A percentile compares a stretch with the other conserved stretches of the same genome.
Evolutionary conservation across 495 filamentous ascomycete species (phyloP).

Genomic region (Penicillium waksmanii): DNA sequence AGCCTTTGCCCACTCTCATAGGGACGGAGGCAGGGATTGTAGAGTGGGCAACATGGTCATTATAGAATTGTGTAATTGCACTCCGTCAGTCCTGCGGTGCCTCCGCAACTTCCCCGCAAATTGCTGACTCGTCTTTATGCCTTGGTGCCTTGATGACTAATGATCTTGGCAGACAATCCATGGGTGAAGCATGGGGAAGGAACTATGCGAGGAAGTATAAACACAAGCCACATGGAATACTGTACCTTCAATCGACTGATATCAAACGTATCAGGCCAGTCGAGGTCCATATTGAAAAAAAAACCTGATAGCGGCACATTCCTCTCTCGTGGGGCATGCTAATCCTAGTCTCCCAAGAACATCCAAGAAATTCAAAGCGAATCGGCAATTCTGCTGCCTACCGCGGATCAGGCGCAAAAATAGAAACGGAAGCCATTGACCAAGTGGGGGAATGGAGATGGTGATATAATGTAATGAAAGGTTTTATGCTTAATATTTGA

Average conservation of each 20-base stretch:
- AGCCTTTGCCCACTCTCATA: conserved; percentile 47
- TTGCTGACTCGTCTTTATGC: neutral
- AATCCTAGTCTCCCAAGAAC: neutral
- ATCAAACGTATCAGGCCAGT: neutral
- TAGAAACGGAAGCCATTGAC: neutral
- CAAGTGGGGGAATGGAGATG: neutral
- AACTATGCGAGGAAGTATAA: neutral
- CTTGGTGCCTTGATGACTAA: neutral
- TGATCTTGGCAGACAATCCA: neutral
- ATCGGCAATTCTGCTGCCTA: conserved; percentile 7
- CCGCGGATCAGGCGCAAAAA: neutral
- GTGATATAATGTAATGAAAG: neutral
- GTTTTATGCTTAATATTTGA: neutral
- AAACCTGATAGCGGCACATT: neutral
- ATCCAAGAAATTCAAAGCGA: conserved; percentile 1
- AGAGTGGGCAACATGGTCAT: neutral
- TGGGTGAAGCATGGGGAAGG: neutral
- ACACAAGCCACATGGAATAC: neutral
- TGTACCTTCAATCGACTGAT: neutral
- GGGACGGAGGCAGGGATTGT: conserved; percentile 5
- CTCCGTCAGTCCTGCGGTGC: too few species aligned
- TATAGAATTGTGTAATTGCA: too few species aligned
- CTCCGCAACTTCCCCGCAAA: neutral
- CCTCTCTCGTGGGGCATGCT: neutral
- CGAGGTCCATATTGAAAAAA: neutral